Evolutionary conservation across 768 basidiomycete species (phyloP).

Genomic region (Leccinum boreale): DNA sequence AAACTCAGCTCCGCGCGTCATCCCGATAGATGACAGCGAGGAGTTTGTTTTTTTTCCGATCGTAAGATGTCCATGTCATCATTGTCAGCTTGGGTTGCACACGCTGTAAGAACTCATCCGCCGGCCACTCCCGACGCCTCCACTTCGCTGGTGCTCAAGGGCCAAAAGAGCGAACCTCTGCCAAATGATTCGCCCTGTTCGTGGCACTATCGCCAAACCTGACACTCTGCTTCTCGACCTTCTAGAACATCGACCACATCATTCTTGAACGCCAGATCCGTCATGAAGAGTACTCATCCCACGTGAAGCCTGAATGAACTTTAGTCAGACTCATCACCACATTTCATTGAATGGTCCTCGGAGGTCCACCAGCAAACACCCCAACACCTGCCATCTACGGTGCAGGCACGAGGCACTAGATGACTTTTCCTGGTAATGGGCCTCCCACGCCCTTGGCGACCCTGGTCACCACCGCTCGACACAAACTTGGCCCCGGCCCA

Average conservation of each 20-base stretch:
- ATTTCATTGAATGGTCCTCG: constrained; percentile 29
- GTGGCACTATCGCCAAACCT: not conserved
- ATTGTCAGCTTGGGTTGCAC: not conserved
- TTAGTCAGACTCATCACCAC: not conserved
- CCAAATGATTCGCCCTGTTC: not conserved
- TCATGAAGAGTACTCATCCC: not conserved
- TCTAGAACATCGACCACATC: constrained; percentile 15
- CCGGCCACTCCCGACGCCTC: not conserved
- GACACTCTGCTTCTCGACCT: constrained; percentile 2
- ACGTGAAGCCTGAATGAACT: constrained; percentile 7
- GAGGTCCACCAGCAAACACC: constrained; percentile 15
- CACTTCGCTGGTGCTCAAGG: not conserved
- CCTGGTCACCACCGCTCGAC: constrained; percentile 15
- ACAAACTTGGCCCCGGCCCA: not conserved
- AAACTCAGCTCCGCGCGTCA: constrained; percentile 15
- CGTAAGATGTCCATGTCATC: constrained; percentile 19
- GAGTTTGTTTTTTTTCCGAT: constrained; percentile 11
- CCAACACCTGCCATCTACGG: constrained; percentile 11
- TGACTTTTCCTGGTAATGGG: constrained; percentile 13
- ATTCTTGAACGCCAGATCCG: not conserved
- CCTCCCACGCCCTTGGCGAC: constrained; percentile 27
- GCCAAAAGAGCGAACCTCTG: not conserved
- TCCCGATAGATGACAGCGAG: constrained; percentile 17
- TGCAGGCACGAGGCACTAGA: constrained; percentile 30
- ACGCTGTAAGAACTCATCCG: constrained; percentile 5